Evolutionary conservation across 1,139 yeast species (phyloP), one percentile per base, ranked within the genome.

Genomic region (Magnusiomyces magnusii): DNA sequence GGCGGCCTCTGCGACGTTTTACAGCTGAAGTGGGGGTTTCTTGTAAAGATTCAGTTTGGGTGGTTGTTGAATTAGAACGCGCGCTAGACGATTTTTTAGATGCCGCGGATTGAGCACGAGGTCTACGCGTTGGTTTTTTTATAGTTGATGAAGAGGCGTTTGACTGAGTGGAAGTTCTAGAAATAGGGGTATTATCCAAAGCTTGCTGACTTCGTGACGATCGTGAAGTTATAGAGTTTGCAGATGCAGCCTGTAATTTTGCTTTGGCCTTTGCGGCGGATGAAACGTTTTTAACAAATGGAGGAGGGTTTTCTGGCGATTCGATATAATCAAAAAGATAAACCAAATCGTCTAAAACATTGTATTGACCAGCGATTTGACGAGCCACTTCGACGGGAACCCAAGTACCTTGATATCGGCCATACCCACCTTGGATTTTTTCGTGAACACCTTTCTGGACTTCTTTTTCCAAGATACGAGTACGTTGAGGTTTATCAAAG

Each of bases 401-500:
- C 90, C 97, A 93, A 0, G 97, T 89, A 1, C 98, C 98, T 73
- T 92, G 97, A 71, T 88, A 89, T 69, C 90, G 86, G 15, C 97
- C 97, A 69, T 91, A 89, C 0, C 97, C 97, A 54, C 97, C 97
- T 73, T 91, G 97, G 15, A 92, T 92, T 70, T 91, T 92, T 70
- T 92, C 97, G 71, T 90, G 96, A 50, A 78, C 78, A 34, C 95
- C 95, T 1, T 85, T 82, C 63, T 83, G 91, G n/a, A 92, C 88
- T 69, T 91, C 97, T 64, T 84, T 84, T 69, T 92, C 97, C 66
- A 91, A 78, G 60, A 91, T 83, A 67, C 91, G 84, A 7, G 96
- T 88, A 61, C 97, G 77, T 66, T 86, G 85, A 1, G 96, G 87
- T 71, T 91, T 88, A 61, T 95, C 95, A 60, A 88, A 83, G 58